These are phyloP conservation scores for Priceomyces medius DNA, from an alignment of 805 yeast species.

Conservation along the genomic window DNA sequence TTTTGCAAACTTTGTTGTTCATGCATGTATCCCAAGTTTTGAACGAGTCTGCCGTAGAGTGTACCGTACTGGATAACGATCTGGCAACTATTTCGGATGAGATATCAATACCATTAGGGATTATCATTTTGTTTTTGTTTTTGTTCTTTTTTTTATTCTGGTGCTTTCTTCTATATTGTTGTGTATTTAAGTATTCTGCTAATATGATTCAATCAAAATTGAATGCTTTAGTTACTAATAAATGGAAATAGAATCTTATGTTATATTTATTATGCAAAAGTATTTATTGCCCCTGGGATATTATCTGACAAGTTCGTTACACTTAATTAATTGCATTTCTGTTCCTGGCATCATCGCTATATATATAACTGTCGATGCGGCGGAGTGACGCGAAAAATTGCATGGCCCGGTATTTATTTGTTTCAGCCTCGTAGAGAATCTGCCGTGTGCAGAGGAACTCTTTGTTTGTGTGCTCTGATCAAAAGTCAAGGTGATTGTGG, in stretches of 20 bases:
- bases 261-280: too few species aligned
- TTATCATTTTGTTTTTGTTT: constrained; percentile 4
- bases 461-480: not conserved
- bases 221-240: too few species aligned
- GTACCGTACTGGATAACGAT: constrained; percentile 17
- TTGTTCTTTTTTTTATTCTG: not conserved
- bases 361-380: constrained; percentile 2
- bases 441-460: not conserved
- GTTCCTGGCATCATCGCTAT: not conserved
- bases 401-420: not conserved
- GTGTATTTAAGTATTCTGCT: too few species aligned
- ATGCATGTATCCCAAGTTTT: constrained; percentile 75
- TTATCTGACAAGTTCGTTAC: too few species aligned
- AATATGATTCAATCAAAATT: too few species aligned
- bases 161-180: too few species aligned
- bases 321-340: too few species aligned
- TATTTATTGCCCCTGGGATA: too few species aligned
- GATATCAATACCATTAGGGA: constrained; percentile 2
- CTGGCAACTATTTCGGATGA: constrained; percentile 6
- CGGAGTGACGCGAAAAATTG: constrained; percentile 4
- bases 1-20: constrained; percentile 73
- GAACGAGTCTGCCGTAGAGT: constrained; percentile 51
- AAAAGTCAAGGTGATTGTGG: too few species aligned
- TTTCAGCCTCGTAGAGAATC: not conserved
- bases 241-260: too few species aligned